Evolutionary conservation across 75 land plant species (phyloP).

Genomic region (Pinus taeda): DNA sequence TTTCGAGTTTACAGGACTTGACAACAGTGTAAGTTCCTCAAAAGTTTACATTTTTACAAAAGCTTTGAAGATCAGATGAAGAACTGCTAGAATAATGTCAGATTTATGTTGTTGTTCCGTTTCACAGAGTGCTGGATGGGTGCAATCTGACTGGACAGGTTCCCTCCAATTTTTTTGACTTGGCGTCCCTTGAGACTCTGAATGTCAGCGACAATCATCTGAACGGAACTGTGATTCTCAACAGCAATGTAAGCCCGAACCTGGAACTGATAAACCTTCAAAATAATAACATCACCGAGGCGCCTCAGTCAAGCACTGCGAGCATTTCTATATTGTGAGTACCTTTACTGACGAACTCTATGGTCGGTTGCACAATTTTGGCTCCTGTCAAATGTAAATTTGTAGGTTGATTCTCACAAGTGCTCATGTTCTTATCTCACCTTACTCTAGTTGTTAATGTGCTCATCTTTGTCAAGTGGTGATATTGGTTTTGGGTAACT

Average conservation of each 20-base stretch:
- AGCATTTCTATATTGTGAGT: conserved; percentile 39
- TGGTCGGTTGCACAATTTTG: no score
- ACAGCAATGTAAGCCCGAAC: conserved; percentile 17
- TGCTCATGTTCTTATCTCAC: no score
- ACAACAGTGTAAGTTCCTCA: background rate
- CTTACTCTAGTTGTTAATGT: no score
- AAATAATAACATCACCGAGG: conserved; percentile 34
- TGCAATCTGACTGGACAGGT: background rate
- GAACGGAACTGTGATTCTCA: conserved; percentile 41
- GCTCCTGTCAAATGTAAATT: no score
- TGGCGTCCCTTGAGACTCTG: background rate
- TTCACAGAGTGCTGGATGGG: background rate
- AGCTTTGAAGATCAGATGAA: background rate
- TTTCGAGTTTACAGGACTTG: background rate
- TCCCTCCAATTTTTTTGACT: background rate
- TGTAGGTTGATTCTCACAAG: no score
- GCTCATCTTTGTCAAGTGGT: no score
- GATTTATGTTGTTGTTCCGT: background rate
- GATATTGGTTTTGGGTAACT: background rate
- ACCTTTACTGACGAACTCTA: background rate
- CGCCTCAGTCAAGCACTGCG: conserved; percentile 16
- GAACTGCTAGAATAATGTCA: background rate
- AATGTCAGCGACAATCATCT: conserved; percentile 45
- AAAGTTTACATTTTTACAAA: background rate
- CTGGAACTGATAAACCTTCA: conserved; percentile 45